A percentile compares a stretch with the other conserved stretches of the same genome.
phyloP scores from a whole-genome alignment of 2,329 filamentous ascomycete genomes.

The Lizonia empirigonia region DNA sequence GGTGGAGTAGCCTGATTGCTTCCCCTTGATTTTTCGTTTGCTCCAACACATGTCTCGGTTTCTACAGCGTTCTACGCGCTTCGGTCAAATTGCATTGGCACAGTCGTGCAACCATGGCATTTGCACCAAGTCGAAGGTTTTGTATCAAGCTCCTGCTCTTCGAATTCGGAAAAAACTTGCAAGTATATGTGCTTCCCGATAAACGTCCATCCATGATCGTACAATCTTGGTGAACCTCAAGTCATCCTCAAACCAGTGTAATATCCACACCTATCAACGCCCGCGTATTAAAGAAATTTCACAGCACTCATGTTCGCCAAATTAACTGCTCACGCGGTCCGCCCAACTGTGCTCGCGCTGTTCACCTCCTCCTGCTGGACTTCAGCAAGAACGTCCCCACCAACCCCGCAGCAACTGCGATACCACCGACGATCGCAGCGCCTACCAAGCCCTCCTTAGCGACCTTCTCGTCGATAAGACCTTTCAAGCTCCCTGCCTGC shows the following conservation, averaged over 20 bases:
- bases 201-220: not conserved
- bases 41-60: slow-evolving; percentile 20
- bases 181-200: not conserved
- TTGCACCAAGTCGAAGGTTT: not conserved
- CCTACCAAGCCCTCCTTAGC: slow-evolving; percentile 92
- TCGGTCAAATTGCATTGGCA: slow-evolving; percentile 18
- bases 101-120: not conserved
- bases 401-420: slow-evolving; percentile 91
- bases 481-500: slow-evolving; percentile 84
- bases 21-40: slow-evolving; percentile 32
- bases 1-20: not conserved
- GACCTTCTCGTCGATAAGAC: slow-evolving; percentile 94
- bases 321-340: not conserved
- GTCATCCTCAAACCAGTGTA: slow-evolving; percentile 12
- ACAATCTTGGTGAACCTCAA: slow-evolving; percentile 18
- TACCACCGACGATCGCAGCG: slow-evolving; percentile 90
- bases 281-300: slow-evolving; percentile 21
- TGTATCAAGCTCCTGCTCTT: not conserved
- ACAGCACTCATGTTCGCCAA: not conserved
- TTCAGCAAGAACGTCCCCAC: slow-evolving; percentile 86
- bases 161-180: not conserved
- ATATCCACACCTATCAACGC: slow-evolving; percentile 34
- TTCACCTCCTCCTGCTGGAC: slow-evolving; percentile 58
- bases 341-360: not conserved
- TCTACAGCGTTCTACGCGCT: slow-evolving; percentile 36